phyloP scores from a whole-genome alignment of 495 filamentous ascomycete species.

The Trichoderma gamsii region DNA sequence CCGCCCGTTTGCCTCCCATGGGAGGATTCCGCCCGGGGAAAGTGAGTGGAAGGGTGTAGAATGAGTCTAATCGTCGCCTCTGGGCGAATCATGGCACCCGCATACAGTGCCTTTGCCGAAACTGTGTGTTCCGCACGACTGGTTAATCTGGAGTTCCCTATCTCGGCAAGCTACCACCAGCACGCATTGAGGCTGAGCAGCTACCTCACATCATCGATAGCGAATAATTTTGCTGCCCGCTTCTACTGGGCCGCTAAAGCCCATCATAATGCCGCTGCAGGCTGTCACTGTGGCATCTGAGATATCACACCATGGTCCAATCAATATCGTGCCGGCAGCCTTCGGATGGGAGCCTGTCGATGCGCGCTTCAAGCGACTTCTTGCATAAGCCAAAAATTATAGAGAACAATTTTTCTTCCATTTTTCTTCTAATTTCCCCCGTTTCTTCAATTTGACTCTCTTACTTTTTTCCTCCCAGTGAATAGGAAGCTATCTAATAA shows the following conservation, averaged over 20 bases:
- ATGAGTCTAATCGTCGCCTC: background rate
- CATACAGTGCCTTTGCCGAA: background rate
- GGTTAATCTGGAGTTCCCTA: background rate
- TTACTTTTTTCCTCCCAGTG: too few relatives aligned
- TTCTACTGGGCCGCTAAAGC: background rate
- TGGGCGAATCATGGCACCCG: background rate
- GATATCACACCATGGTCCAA: background rate
- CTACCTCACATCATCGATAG: background rate
- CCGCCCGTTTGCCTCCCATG: background rate
- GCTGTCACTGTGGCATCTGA: background rate
- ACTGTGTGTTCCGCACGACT: background rate
- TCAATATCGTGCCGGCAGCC: background rate
- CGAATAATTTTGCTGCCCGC: constrained; percentile 9
- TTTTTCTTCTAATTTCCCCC: too few relatives aligned
- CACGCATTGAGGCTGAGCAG: constrained; percentile 3
- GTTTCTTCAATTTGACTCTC: too few relatives aligned
- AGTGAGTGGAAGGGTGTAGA: background rate
- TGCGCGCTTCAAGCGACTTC: background rate
- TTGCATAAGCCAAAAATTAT: background rate
- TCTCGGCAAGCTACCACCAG: background rate
- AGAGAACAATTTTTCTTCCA: background rate
- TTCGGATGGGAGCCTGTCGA: background rate
- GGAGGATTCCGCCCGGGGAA: background rate
- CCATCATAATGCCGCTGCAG: background rate
- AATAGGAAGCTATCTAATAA: background rate